Evolutionary conservation across 345 rosid species (phyloP).

Genomic region (Laguncularia racemosa): DNA sequence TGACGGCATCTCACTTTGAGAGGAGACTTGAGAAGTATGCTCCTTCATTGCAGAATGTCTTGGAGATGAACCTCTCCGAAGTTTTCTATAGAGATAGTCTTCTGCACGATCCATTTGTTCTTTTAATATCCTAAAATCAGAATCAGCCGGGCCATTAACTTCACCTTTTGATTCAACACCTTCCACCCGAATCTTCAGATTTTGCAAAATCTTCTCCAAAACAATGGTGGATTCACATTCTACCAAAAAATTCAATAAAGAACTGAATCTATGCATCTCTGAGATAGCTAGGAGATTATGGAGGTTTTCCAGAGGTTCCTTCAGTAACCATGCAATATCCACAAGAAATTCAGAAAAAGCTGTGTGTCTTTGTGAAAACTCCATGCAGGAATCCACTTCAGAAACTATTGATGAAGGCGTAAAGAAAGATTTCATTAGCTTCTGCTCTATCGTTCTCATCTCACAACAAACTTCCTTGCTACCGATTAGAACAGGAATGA

Average conservation of each 20-base stretch:
- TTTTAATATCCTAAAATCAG: slow-evolving; percentile 35
- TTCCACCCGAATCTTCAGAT: slow-evolving; percentile 39
- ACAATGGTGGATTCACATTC: slow-evolving; percentile 40
- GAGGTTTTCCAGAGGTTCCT: slow-evolving; percentile 51
- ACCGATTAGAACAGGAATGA: slow-evolving; percentile 72
- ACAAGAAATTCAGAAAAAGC: slow-evolving; percentile 52
- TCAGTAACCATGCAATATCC: slow-evolving; percentile 87
- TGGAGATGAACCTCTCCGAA: slow-evolving; percentile 16
- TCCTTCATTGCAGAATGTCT: slow-evolving; percentile 14
- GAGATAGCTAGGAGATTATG: slow-evolving; percentile 30
- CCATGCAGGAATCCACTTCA: slow-evolving; percentile 32
- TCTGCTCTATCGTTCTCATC: slow-evolving; percentile 59
- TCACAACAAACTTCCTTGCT: slow-evolving; percentile 68
- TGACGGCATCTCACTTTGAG: slow-evolving; percentile 21
- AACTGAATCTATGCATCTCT: slow-evolving; percentile 60
- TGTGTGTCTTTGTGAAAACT: slow-evolving; percentile 32
- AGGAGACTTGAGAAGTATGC: slow-evolving; percentile 23
- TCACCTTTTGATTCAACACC: slow-evolving; percentile 23
- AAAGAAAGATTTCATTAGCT: slow-evolving; percentile 31
- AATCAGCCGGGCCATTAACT: slow-evolving; percentile 21
- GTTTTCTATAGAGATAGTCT: slow-evolving; percentile 24
- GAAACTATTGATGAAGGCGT: slow-evolving; percentile 5
- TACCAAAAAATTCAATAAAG: slow-evolving; percentile 49
- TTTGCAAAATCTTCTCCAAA: slow-evolving; percentile 45
- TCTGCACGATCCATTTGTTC: slow-evolving; percentile 38